A percentile compares a stretch with the other conserved stretches of the same genome.
Evolutionary conservation across 2,329 filamentous ascomycete genomes (phyloP).

Genomic region (Neonectria faginata): DNA sequence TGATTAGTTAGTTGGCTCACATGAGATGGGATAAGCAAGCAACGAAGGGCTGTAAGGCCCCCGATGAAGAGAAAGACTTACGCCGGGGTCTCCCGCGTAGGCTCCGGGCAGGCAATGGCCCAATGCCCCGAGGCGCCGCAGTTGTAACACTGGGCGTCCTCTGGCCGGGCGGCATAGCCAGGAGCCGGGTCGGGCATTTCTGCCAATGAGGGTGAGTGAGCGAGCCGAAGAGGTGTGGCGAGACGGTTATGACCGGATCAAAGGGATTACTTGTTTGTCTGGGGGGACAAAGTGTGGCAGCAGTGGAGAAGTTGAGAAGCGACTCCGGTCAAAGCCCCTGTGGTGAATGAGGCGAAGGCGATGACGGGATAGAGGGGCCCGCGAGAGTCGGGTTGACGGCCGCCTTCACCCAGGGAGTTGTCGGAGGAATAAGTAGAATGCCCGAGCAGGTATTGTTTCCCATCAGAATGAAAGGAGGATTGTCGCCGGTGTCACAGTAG

Average conservation of each 20-base stretch:
- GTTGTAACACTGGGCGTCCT: conserved; percentile 63
- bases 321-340: conserved; percentile 14
- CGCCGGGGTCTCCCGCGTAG: conserved; percentile 61
- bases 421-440: not conserved
- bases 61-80: conserved; percentile 52
- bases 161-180: conserved; percentile 46
- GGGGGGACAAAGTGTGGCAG: not conserved
- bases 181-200: conserved; percentile 48
- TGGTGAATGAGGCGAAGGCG: conserved; percentile 20
- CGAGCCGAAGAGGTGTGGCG: conserved; percentile 8
- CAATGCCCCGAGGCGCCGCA: conserved; percentile 65
- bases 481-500: not conserved
- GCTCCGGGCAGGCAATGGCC: conserved; percentile 64
- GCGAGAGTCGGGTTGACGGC: not conserved
- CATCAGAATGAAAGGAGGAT: not conserved
- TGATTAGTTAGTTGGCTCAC: conserved; percentile 26
- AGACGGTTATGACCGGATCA: conserved; percentile 10
- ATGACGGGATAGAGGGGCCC: conserved; percentile 4
- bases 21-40: conserved; percentile 11
- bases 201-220: conserved; percentile 8
- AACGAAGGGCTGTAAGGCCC: not conserved
- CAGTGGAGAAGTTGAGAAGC: not conserved
- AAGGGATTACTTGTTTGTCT: conserved; percentile 1
- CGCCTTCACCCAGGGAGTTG: not conserved
- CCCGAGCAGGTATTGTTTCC: not conserved